Conservation (phyloP, 1,139 yeast genomes). For the Yamadazyma pseudoaaseri region DNA sequence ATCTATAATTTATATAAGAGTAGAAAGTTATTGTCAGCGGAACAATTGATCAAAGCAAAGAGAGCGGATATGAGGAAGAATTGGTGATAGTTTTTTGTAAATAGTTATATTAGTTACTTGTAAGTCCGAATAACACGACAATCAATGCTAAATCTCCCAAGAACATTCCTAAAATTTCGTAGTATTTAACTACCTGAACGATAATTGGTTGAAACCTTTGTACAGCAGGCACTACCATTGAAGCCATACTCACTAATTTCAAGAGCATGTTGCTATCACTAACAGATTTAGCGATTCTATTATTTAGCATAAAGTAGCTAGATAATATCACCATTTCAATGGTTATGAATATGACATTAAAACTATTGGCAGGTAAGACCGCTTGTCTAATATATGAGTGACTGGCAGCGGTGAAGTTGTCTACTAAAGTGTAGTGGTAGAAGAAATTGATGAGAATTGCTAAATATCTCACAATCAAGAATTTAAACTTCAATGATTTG, state of each 20-base stretch:
- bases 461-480: conserved; percentile 30
- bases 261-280: conserved; percentile 28
- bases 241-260: conserved; percentile 30
- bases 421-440: conserved; percentile 29
- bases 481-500: conserved; percentile 29
- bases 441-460: conserved; percentile 30
- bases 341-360: conserved; percentile 31
- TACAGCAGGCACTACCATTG: conserved; percentile 39
- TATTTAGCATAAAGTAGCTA: conserved; percentile 29
- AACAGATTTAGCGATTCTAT: conserved; percentile 25
- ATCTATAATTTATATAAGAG: conserved; percentile 32
- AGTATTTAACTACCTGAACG: conserved; percentile 32
- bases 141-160: conserved; percentile 39
- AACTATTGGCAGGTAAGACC: conserved; percentile 16
- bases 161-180: conserved; percentile 37
- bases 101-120: conserved; percentile 18
- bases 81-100: conserved; percentile 10
- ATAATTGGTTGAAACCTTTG: conserved; percentile 28
- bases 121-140: conserved; percentile 39
- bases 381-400: conserved; percentile 22
- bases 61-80: conserved; percentile 34
- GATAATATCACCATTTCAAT: conserved; percentile 36
- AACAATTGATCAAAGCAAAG: conserved; percentile 41
- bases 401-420: conserved; percentile 31
- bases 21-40: conserved; percentile 35